These are phyloP conservation scores for Thraustotheca clavata DNA, from an alignment of 352 stramenopile species.

Conservation along the genomic window DNA sequence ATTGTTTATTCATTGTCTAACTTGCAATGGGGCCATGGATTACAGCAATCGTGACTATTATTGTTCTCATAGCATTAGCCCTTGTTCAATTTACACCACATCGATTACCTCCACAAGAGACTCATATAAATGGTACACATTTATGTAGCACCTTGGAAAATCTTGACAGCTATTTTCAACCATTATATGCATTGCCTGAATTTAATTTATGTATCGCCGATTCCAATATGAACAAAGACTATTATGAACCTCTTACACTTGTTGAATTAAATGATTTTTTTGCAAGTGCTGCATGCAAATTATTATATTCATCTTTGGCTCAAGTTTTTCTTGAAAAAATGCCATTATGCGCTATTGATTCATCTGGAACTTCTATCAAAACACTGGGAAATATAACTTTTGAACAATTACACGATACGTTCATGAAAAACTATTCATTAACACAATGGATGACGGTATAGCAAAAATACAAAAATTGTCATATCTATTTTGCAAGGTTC, in stretches of 20 bases:
- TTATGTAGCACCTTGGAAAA: not conserved
- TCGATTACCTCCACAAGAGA: too few relatives aligned
- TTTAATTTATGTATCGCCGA: not conserved
- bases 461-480: not conserved
- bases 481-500: too few relatives aligned
- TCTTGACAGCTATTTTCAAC: not conserved
- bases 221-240: not conserved
- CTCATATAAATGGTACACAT: not conserved
- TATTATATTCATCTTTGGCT: not conserved
- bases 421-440: not conserved
- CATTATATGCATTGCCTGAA: not conserved
- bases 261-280: not conserved
- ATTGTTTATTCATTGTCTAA: too few relatives aligned
- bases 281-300: not conserved
- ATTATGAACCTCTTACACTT: not conserved
- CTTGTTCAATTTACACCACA: too few relatives aligned
- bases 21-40: too few relatives aligned
- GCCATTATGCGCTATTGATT: not conserved
- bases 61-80: too few relatives aligned
- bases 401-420: not conserved
- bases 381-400: not conserved
- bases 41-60: too few relatives aligned
- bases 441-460: not conserved
- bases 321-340: not conserved
- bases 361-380: not conserved